A percentile compares a stretch with the other conserved stretches of the same genome.
These are phyloP conservation scores for Nemophila menziesii DNA, from an alignment of 257 asterid genomes.

Conservation along the genomic window DNA sequence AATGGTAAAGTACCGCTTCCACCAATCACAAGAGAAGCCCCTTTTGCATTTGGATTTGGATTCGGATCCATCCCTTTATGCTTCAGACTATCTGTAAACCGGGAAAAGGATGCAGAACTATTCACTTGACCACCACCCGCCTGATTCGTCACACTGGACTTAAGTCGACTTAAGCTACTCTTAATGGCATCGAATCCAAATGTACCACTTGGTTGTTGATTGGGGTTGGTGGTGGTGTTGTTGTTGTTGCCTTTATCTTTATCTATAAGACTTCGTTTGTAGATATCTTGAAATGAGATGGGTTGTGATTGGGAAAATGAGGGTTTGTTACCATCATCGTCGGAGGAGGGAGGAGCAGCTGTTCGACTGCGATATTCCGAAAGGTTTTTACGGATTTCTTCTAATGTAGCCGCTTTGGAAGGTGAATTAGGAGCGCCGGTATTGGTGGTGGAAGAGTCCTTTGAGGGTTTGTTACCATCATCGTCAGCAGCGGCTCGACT, in stretches of 20 bases:
- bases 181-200: conserved; percentile 7
- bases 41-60: conserved; percentile 2
- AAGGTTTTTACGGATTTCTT: conserved; percentile 10
- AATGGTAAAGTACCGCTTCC: conserved; percentile 10
- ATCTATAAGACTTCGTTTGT: conserved; percentile 10
- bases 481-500: conserved; percentile 16
- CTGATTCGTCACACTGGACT: not conserved
- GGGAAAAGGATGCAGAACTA: conserved; percentile 6
- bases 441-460: not conserved
- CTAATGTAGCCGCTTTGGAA: not conserved
- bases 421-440: not conserved
- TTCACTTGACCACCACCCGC: not conserved
- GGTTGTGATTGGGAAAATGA: not conserved
- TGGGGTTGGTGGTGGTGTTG: not conserved
- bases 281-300: conserved; percentile 25
- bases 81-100: conserved; percentile 6
- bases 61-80: conserved; percentile 4
- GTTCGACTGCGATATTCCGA: conserved; percentile 22
- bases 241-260: conserved; percentile 2
- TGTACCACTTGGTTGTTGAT: not conserved
- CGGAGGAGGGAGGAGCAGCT: conserved; percentile 12
- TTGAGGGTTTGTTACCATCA: too few relatives aligned
- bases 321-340: not conserved
- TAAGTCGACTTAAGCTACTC: conserved; percentile 6
- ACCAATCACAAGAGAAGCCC: conserved; percentile 4